phyloP scores from a whole-genome alignment of 2,329 filamentous ascomycete species.

The Tolypocladium cylindrosporum region DNA sequence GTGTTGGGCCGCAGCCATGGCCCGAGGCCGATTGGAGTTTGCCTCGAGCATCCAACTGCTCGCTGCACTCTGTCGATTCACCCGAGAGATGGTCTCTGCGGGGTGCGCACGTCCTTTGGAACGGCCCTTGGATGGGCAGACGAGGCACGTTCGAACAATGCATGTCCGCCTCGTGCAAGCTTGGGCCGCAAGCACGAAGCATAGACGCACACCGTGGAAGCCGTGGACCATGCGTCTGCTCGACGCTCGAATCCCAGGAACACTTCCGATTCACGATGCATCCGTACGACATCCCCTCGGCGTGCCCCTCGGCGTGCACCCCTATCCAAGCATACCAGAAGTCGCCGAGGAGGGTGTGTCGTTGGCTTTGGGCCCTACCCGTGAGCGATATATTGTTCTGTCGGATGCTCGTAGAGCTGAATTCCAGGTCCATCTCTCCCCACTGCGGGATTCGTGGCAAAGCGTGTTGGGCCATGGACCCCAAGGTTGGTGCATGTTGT shows the following conservation, averaged over 20 bases:
- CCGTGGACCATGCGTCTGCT: not conserved
- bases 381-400: too few relatives aligned
- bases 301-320: too few relatives aligned
- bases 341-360: too few relatives aligned
- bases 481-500: not conserved
- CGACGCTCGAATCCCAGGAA: not conserved
- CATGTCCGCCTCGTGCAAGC: not conserved
- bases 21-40: not conserved
- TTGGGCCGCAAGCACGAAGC: not conserved
- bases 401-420: too few relatives aligned
- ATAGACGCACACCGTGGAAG: not conserved
- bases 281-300: not conserved
- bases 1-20: not conserved
- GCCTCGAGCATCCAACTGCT: not conserved
- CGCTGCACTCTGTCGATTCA: not conserved
- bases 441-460: not conserved
- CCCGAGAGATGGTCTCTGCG: too few relatives aligned
- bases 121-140: not conserved
- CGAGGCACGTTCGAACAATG: not conserved
- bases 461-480: not conserved
- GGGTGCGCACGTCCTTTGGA: not conserved
- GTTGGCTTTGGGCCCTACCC: too few relatives aligned
- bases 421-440: not conserved
- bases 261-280: not conserved
- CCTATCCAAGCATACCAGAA: too few relatives aligned